These are phyloP conservation scores for Fraxinus greggii DNA, from an alignment of 305 asterid species.

Conservation along the genomic window DNA sequence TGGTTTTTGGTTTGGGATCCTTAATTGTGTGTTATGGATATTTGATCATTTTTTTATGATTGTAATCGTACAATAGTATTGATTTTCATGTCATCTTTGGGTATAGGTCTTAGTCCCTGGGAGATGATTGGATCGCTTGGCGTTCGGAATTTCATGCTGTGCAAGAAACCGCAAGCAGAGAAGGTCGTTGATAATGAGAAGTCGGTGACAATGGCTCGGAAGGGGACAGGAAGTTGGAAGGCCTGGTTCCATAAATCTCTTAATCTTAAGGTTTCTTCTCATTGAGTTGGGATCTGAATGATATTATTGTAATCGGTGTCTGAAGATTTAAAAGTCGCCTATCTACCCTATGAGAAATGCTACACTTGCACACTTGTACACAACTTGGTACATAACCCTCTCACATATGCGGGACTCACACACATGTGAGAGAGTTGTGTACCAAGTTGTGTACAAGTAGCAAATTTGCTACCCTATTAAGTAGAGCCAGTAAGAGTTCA, in stretches of 20 bases:
- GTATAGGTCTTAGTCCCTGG: slow-evolving; percentile 80
- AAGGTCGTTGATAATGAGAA: slow-evolving; percentile 32
- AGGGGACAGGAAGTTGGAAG: slow-evolving; percentile 71
- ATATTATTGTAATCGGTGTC: neutral
- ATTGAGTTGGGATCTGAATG: slow-evolving; percentile 35
- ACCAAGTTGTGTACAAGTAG: too few species aligned
- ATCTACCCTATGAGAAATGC: too few species aligned
- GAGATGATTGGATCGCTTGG: slow-evolving; percentile 84
- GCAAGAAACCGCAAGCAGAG: slow-evolving; percentile 73
- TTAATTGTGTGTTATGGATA: neutral
- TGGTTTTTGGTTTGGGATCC: neutral
- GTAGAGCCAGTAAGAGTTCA: neutral
- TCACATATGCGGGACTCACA: too few species aligned
- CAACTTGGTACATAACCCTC: too few species aligned
- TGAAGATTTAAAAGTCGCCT: neutral
- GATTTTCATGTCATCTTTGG: neutral
- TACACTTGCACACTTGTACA: too few species aligned
- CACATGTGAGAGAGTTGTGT: too few species aligned
- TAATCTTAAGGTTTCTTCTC: slow-evolving; percentile 61
- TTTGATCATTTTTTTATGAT: neutral
- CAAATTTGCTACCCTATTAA: too few species aligned
- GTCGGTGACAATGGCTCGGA: slow-evolving; percentile 38
- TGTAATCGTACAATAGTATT: neutral
- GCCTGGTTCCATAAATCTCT: slow-evolving; percentile 77
- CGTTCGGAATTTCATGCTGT: slow-evolving; percentile 75